These are phyloP conservation scores for Protomyces macrosporus DNA, from an alignment of 1,139 yeast genomes.

Conservation along the genomic window DNA sequence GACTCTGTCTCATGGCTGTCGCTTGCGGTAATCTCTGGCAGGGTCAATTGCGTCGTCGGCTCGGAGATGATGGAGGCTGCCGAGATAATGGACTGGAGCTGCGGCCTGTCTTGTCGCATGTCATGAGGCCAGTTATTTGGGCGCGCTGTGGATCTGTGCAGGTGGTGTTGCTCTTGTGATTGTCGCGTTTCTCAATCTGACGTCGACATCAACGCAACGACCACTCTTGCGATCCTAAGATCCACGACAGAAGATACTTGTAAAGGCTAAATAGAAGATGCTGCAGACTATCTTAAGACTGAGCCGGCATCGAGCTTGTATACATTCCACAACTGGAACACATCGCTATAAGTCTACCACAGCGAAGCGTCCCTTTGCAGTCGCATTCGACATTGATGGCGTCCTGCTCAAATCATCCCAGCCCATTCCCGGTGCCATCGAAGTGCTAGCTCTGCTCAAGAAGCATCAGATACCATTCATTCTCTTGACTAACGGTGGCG, in stretches of 20 bases:
- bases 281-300: too few species aligned
- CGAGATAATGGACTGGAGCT: conserved; percentile 1
- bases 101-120: conserved; percentile 4
- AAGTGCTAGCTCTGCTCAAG: conserved; percentile 64
- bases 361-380: conserved; percentile 44
- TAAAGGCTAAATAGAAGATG: too few species aligned
- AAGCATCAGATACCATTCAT: conserved; percentile 78
- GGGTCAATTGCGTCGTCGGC: conserved; percentile 10
- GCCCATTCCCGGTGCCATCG: conserved; percentile 68
- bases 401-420: conserved; percentile 74
- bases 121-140: not conserved
- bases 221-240: too few species aligned
- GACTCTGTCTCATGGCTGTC: not conserved
- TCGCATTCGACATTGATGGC: conserved; percentile 84
- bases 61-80: not conserved
- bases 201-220: too few species aligned
- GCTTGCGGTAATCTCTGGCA: not conserved
- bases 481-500: conserved; percentile 85
- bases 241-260: too few species aligned
- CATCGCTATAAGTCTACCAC: not conserved
- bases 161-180: too few species aligned
- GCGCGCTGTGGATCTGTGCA: not conserved
- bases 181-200: too few species aligned
- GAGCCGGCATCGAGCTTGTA: too few species aligned
- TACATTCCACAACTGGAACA: not conserved